These are phyloP conservation scores for Puccinia triticina DNA, from an alignment of 1,284 basidiomycete species.

Conservation along the genomic window DNA sequence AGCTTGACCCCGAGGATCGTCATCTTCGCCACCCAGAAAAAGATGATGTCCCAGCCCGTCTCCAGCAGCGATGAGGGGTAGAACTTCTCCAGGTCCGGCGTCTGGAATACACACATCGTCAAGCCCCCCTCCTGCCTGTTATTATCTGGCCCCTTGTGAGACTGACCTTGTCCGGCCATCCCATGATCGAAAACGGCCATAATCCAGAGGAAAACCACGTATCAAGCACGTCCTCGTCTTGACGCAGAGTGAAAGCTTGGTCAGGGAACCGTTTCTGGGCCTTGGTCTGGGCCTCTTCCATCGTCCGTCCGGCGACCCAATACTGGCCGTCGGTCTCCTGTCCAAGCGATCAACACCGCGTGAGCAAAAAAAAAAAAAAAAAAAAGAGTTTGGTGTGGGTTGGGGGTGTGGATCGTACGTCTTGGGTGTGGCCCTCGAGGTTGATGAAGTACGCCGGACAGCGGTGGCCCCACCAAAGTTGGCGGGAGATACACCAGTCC, in stretches of 20 bases:
- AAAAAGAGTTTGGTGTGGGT: neutral
- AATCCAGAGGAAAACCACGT: constrained; percentile 99
- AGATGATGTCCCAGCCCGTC: constrained; percentile 98
- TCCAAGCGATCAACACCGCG: neutral
- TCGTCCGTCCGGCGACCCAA: constrained; percentile 87
- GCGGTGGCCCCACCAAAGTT: constrained; percentile 99
- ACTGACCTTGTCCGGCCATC: constrained; percentile 86
- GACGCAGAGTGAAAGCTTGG: constrained; percentile 75
- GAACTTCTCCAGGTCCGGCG: constrained; percentile 74
- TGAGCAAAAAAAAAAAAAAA: neutral
- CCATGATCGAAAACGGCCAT: constrained; percentile 97
- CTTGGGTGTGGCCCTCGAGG: constrained; percentile 76
- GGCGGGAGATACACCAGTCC: constrained; percentile 99
- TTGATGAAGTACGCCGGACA: constrained; percentile 91
- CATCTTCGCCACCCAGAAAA: constrained; percentile 99
- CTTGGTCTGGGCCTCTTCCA: constrained; percentile 77
- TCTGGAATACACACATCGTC: constrained; percentile 62
- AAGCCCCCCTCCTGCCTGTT: no score
- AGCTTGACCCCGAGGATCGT: constrained; percentile 88
- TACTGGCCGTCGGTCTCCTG: constrained; percentile 72
- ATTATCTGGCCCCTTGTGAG: neutral
- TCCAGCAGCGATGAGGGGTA: constrained; percentile 89
- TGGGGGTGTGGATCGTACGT: constrained; percentile 69
- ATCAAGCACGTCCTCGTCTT: constrained; percentile 97
- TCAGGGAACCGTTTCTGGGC: constrained; percentile 75